Conservation (phyloP, 2,329 filamentous ascomycete species). For the Pochonia chlamydosporia region DNA sequence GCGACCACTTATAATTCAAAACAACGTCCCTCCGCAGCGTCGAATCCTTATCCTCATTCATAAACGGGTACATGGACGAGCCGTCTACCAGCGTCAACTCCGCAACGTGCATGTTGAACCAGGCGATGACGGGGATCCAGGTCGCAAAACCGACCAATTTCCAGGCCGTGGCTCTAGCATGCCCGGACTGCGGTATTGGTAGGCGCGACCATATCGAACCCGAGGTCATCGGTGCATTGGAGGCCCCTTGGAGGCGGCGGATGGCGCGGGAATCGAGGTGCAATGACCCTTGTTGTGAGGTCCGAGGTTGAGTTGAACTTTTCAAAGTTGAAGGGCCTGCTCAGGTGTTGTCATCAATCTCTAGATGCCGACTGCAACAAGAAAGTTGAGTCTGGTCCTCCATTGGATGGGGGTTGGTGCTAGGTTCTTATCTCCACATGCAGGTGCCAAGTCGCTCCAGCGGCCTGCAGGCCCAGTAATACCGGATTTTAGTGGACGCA, state of each 20-base stretch:
- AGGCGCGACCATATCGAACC: constrained; percentile 28
- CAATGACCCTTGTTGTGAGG: background rate
- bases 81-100: constrained; percentile 54
- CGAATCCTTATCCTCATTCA: constrained; percentile 61
- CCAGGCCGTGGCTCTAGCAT: constrained; percentile 30
- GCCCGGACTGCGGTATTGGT: constrained; percentile 16
- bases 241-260: background rate
- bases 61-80: constrained; percentile 69
- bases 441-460: too few relatives aligned
- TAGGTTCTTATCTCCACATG: too few relatives aligned
- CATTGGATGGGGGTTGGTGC: too few relatives aligned
- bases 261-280: background rate
- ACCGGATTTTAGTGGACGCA: too few relatives aligned
- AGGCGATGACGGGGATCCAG: constrained; percentile 57
- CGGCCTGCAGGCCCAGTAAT: too few relatives aligned
- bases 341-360: too few relatives aligned
- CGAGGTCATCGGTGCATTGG: constrained; percentile 1
- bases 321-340: too few relatives aligned
- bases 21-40: constrained; percentile 50
- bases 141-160: constrained; percentile 48
- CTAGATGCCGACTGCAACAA: too few relatives aligned
- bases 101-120: constrained; percentile 56
- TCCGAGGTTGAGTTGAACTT: background rate
- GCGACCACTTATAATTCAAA: constrained; percentile 53
- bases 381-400: too few relatives aligned